Evolutionary conservation across 2,329 filamentous ascomycete species (phyloP).

Genomic region (Alternaria sp.): DNA sequence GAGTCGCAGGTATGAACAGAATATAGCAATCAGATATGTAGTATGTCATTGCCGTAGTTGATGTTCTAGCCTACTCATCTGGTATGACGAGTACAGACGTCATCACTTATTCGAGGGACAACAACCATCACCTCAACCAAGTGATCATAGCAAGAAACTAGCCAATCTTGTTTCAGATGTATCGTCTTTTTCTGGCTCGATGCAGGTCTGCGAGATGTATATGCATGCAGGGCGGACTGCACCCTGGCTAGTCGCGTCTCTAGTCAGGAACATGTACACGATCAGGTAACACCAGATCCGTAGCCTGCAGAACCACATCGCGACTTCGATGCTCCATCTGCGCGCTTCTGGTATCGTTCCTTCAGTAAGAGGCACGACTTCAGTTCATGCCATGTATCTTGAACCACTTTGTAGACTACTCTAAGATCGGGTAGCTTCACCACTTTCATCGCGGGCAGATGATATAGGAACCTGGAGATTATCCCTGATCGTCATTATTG

Average conservation of each 20-base stretch:
- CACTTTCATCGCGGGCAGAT: background rate
- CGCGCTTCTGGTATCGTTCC: background rate
- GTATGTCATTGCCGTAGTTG: background rate
- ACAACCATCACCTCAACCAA: background rate
- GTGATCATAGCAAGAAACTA: background rate
- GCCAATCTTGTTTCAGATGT: background rate
- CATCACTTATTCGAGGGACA: background rate
- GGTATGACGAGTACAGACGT: slow-evolving; percentile 1
- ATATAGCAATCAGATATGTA: background rate
- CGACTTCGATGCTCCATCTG: background rate
- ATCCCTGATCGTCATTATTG: no score
- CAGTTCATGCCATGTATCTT: background rate
- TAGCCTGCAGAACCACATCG: background rate
- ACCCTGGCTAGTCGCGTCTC: background rate
- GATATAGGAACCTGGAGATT: background rate
- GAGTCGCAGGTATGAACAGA: background rate
- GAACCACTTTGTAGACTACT: background rate
- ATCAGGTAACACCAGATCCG: background rate
- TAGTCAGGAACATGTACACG: background rate
- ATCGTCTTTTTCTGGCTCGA: background rate
- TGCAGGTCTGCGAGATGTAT: background rate
- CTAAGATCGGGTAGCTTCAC: background rate
- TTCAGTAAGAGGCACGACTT: background rate
- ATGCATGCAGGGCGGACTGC: background rate
- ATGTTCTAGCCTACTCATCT: background rate